These are phyloP conservation scores for Trametes cubensis DNA, from an alignment of 768 basidiomycete genomes.

Conservation along the genomic window DNA sequence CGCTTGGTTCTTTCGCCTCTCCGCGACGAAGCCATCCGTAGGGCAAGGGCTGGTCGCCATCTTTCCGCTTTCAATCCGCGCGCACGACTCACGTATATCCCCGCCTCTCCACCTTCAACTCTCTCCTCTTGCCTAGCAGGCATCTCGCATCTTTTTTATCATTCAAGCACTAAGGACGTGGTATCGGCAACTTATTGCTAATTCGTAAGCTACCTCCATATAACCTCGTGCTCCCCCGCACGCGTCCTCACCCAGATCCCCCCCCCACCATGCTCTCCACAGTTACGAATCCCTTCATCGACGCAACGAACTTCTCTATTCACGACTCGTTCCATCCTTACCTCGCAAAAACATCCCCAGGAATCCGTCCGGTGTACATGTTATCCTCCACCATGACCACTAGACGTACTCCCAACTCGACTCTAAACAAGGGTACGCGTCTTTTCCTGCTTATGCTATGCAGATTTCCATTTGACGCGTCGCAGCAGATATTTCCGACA, in stretches of 20 bases:
- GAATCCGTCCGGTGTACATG: constrained; percentile 37
- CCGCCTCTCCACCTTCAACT: constrained; percentile 21
- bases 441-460: background rate
- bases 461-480: constrained; percentile 15
- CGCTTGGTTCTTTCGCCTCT: constrained; percentile 27
- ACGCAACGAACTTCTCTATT: constrained; percentile 42
- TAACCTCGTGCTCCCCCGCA: constrained; percentile 31
- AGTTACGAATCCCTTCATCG: constrained; percentile 57
- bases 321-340: constrained; percentile 35
- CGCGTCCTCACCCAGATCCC: constrained; percentile 10
- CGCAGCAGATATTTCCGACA: constrained; percentile 42
- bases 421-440: constrained; percentile 30
- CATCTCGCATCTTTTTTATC: constrained; percentile 25
- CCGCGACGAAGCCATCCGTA: constrained; percentile 13
- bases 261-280: constrained; percentile 57
- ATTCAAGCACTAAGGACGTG: constrained; percentile 46
- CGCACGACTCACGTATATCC: constrained; percentile 30
- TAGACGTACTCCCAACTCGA: constrained; percentile 29
- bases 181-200: constrained; percentile 52
- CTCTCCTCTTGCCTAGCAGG: constrained; percentile 21
- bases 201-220: constrained; percentile 41
- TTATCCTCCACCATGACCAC: constrained; percentile 28
- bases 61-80: constrained; percentile 39
- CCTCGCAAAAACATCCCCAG: constrained; percentile 35
- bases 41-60: constrained; percentile 35